Evolutionary conservation across 140 eudicot species (phyloP).

Genomic region (Stevia rebaudiana): DNA sequence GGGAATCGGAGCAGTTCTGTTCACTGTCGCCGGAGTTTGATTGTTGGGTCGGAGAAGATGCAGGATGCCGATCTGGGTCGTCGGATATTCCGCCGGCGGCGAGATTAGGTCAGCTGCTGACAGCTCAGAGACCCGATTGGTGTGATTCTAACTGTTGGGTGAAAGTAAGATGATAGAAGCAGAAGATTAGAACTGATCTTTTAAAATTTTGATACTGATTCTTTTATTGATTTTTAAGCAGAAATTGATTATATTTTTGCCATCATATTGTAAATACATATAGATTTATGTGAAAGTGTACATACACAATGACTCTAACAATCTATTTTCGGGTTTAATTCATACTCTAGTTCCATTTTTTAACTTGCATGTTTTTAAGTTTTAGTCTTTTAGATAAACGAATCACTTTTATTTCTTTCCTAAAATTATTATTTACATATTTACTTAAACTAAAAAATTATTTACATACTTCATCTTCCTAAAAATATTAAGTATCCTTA

Average conservation of each 20-base stretch:
- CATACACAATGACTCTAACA: constrained; percentile 20
- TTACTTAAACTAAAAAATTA: too few relatives aligned
- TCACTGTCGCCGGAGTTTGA: constrained; percentile 25
- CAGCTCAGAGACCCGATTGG: constrained; percentile 53
- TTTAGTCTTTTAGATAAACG: too few relatives aligned
- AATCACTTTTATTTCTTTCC: too few relatives aligned
- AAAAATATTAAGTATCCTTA: too few relatives aligned
- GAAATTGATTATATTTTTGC: constrained; percentile 17
- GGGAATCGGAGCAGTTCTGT: constrained; percentile 38
- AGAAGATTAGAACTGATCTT: constrained; percentile 12
- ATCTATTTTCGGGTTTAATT: too few relatives aligned
- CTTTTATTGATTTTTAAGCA: constrained; percentile 12
- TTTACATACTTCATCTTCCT: too few relatives aligned
- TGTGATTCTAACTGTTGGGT: constrained; percentile 52
- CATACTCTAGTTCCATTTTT: too few relatives aligned
- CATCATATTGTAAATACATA: constrained; percentile 24
- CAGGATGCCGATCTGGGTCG: constrained; percentile 10
- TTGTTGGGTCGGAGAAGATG: background rate
- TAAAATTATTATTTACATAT: too few relatives aligned
- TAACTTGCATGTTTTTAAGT: too few relatives aligned
- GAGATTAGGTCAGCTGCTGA: constrained; percentile 45
- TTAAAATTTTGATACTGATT: constrained; percentile 27
- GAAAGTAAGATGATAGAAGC: constrained; percentile 34
- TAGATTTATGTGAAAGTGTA: constrained; percentile 13
- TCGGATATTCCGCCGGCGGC: constrained; percentile 27